A percentile compares a stretch with the other conserved stretches of the same genome.
These are phyloP conservation scores for Kwoniella shivajii DNA, from an alignment of 1,284 basidiomycete genomes.

Conservation along the genomic window DNA sequence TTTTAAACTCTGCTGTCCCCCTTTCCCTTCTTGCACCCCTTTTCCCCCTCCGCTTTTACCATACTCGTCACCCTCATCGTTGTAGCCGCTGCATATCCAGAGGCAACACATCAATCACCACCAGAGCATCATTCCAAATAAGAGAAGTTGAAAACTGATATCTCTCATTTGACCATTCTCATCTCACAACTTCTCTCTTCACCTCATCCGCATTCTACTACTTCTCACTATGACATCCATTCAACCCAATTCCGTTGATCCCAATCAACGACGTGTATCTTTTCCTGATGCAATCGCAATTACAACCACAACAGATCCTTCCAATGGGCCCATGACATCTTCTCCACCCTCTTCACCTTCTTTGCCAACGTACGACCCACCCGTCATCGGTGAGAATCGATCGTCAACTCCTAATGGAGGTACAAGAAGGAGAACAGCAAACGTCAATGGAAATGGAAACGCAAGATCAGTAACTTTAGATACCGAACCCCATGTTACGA, in stretches of 20 bases:
- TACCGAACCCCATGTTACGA: neutral
- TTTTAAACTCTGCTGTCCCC: too few relatives aligned
- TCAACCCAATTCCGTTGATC: neutral
- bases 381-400: neutral
- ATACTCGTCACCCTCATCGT: too few relatives aligned
- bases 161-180: neutral
- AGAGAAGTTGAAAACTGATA: too few relatives aligned
- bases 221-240: too few relatives aligned
- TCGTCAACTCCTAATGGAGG: conserved; percentile 4
- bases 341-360: conserved; percentile 16
- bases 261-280: conserved; percentile 11
- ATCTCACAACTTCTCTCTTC: neutral
- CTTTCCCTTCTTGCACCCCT: too few relatives aligned
- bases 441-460: neutral
- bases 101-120: too few relatives aligned
- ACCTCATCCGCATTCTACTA: neutral
- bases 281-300: neutral
- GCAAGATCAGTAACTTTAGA: conserved; percentile 12
- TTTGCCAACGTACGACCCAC: neutral
- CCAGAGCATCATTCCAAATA: too few relatives aligned
- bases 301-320: neutral
- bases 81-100: too few relatives aligned
- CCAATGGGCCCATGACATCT: neutral
- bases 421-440: conserved; percentile 5
- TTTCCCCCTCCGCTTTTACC: too few relatives aligned